These are phyloP conservation scores for Arabidopsis thaliana DNA, from an alignment of 345 rosid species.

Conservation along the genomic window DNA sequence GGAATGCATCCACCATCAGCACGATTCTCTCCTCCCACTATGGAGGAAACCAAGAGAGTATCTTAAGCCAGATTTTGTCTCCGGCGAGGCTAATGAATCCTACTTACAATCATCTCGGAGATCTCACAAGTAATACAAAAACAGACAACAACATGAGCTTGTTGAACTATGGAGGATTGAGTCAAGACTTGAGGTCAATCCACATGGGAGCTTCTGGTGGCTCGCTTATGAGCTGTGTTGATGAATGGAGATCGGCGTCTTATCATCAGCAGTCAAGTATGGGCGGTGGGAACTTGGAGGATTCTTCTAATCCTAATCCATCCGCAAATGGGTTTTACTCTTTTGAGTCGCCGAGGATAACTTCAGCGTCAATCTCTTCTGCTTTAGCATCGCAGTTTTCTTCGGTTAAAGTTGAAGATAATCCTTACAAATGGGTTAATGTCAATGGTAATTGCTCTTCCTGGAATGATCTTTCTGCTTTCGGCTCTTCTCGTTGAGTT, in stretches of 20 bases:
- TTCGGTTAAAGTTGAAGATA: constrained; percentile 49
- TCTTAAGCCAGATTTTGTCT: constrained; percentile 59
- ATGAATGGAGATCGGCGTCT: constrained; percentile 40
- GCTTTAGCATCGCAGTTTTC: constrained; percentile 45
- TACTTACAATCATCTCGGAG: constrained; percentile 59
- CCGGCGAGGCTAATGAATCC: constrained; percentile 41
- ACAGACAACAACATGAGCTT: constrained; percentile 39
- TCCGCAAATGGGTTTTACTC: constrained; percentile 43
- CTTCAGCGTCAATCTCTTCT: constrained; percentile 38
- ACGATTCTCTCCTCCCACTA: constrained; percentile 43
- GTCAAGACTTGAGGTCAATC: constrained; percentile 41
- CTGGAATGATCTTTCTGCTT: constrained; percentile 46
- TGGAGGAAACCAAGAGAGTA: constrained; percentile 45
- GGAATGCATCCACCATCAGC: constrained; percentile 45
- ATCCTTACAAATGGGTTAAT: constrained; percentile 47
- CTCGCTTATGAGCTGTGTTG: constrained; percentile 42
- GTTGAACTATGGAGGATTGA: constrained; percentile 45
- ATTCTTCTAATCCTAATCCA: constrained; percentile 28
- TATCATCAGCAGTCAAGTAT: constrained; percentile 27
- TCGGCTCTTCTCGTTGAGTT: constrained; percentile 44
- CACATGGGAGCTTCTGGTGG: constrained; percentile 40
- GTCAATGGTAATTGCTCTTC: constrained; percentile 43
- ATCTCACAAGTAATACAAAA: constrained; percentile 65
- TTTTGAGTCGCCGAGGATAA: constrained; percentile 40
- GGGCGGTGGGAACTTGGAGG: constrained; percentile 37